Percentiles rank a stretch among this genome's conserved stretches.
These are phyloP conservation scores for Olyra latifolia DNA, from an alignment of 176 grass and related monocot genomes.

Conservation along the genomic window DNA sequence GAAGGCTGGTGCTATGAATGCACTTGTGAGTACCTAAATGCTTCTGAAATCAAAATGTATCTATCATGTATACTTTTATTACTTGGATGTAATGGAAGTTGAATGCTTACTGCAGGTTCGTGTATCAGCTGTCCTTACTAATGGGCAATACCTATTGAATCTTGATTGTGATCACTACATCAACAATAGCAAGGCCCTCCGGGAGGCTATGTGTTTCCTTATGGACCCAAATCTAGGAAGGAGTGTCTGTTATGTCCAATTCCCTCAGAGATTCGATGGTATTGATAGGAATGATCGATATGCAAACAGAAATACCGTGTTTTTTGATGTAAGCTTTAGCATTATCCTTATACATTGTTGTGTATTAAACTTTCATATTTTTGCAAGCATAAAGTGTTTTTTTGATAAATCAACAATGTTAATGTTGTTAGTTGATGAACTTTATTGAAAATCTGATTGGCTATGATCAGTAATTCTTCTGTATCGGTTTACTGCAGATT, in stretches of 20 bases:
- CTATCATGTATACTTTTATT: conserved; percentile 26
- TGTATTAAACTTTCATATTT: neutral
- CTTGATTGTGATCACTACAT: conserved; percentile 99
- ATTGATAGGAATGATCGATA: conserved; percentile 97
- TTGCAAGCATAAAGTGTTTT: neutral
- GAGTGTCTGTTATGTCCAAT: conserved; percentile 89
- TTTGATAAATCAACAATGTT: conserved; percentile 5
- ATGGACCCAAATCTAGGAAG: conserved; percentile 98
- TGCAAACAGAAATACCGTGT: conserved; percentile 94
- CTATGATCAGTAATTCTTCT: conserved; percentile 36
- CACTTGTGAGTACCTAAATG: conserved; percentile 80
- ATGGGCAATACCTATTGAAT: conserved; percentile 96
- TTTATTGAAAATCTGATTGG: neutral
- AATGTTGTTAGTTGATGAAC: conserved; percentile 24
- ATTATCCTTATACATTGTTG: conserved; percentile 12
- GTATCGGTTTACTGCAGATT: conserved; percentile 59
- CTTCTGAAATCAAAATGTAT: conserved; percentile 5
- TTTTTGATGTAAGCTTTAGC: conserved; percentile 84
- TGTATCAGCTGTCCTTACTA: conserved; percentile 97
- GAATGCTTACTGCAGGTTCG: conserved; percentile 63
- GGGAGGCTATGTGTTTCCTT: conserved; percentile 99
- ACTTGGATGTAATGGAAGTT: conserved; percentile 31
- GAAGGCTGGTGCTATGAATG: conserved; percentile 99
- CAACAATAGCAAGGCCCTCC: conserved; percentile 93
- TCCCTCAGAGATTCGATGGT: conserved; percentile 95